Base-by-base conservation (phyloP, 2,329 filamentous ascomycete species). In the Neofusicoccum sp. region DNA sequence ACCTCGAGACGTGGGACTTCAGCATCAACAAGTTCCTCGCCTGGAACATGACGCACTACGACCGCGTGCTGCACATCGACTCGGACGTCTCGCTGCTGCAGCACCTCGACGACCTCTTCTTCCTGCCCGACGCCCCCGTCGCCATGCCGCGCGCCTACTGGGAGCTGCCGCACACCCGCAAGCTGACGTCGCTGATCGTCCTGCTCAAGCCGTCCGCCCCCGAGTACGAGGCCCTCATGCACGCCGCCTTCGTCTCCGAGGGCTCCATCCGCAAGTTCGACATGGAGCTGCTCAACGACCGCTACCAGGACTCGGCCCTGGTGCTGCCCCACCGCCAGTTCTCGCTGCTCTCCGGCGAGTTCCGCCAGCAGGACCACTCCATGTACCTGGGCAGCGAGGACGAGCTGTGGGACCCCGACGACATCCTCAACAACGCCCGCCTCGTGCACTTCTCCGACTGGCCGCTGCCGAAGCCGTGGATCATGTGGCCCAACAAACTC, bases 121-220 rank as follows among this genome's bases (percentile, higher is more conserved):
- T 88, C 30, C 77, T 89, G 1, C 89, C 88, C 0, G 70, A 76
- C 1, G 80, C 82, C 1, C 77, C 82, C 1, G 80, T 88, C 3
- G 87, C 87, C 2, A 87, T 90, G 82, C 86, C 88, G 1, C 83
- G 86, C 33, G 89, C 88, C 7, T 90, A 91, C 71, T 91, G 88
- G 88, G 76, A 85, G 1, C 78, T 83, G 4, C 78, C 80, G 2
- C 30, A 56, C 31, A 61, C 59, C 4, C 48, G 40, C 47, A 61
- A 56, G 20, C 77, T 90, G 9, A 84, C 85, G 0, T 85, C 84
- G 2, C 80, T 86, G 43, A 68, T 89, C 41, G 81, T 89, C 70
- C 80, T 89, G 3, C 75, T 89, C 43, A 76, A 86, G 49, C 88
- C 88, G 0, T 83, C 81, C 2, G 69, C 75, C 14, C 66, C 66